Base-by-base conservation (phyloP, 441 rosid species). In the Erodium chrysanthum region DNA sequence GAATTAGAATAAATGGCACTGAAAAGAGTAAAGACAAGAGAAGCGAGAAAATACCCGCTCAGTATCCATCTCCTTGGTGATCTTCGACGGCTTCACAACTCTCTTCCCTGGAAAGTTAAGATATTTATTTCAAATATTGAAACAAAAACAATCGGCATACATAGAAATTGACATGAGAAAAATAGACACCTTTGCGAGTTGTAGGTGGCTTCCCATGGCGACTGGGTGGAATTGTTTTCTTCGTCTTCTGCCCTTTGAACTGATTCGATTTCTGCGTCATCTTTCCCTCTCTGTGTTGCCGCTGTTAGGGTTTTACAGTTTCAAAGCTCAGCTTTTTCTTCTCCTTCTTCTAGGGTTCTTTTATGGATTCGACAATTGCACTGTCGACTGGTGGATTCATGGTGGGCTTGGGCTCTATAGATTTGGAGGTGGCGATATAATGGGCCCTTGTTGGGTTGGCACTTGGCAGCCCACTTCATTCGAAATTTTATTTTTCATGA, bases 201-300 rank as follows among this genome's bases (percentile, higher is more conserved):
- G 70, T 77, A 64, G 81, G 54, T 7, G 71, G 35, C 76, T 88
- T 92, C 0, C 96, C 97, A 67, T 92, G 96, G 78, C 96, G 97
- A 76, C 72, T 92, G 0, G 82, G 86, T 63, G 90, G 86, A 25
- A 88, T 67, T 5, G 83, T 44, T 74, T 90, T 92, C 82, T 73
- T 84, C 84, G 86, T 88, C 83, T 83, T 77, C 56, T 89, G 83
- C 15, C 98, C 98, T 77, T 92, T 92, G 86, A 90, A 92, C 10
- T 80, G 85, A 70, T 73, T 77, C 61, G 80, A 81, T 78, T 86
- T 92, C 86, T 92, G 96, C 73, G 96, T 88, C 98, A 92, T 90
- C 85, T 69, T 64, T 70, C 61, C 48, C 6, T 70, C 61, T 59
- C 6, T 56, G 1, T 25, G 29, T 3, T 25, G 29, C 29, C 29